Evolutionary conservation across 768 basidiomycete genomes (phyloP), one percentile per base, ranked within the genome.

Genomic region (Coprinopsis marcescibilis): DNA sequence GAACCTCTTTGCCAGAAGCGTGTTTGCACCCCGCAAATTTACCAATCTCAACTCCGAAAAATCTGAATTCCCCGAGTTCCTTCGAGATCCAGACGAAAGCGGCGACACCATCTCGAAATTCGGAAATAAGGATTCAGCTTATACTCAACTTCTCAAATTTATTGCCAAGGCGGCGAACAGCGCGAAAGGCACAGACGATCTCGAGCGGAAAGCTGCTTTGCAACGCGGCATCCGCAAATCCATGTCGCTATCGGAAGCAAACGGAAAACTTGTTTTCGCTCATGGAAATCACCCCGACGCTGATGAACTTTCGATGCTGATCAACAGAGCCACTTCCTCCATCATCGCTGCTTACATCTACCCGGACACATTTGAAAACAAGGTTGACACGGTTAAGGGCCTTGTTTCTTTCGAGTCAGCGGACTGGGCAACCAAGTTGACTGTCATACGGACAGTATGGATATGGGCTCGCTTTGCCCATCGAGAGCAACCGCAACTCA

Each of bases 61-160:
- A 36, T 55, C 75, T 29, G 84, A 85, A 50, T 89, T 84, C 55
- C 88, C 92, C 15, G 64, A 65, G 15, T 96, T 91, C 64, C 70
- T 89, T 53, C 68, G 75, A 37, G 53, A 75, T 4, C 67, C 70
- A 36, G n/a, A n/a, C n/a, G n/a, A n/a, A n/a, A 71, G 88, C 53
- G 67, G 80, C 57, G 62, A 65, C 2, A 63, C 81, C 10, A 71
- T 89, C 4, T 68, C 68, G 14, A 62, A 68, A 15, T 68, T 71
- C 41, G 72, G 80, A 21, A 61, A 65, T 14, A 61, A 62, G 14
- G 93, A 95, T 55, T 80, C 85, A 1, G 78, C 86, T 1, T 93
- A 85, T 57, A 73, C 78, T n/a, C 59, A 88, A 4, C 88, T 92
- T 58, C 69, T 95, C 36, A 90, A 92, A 60, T 71, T 96, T 45